phyloP scores from a whole-genome alignment of 2,329 filamentous ascomycete genomes.

The Cadophora gregata region DNA sequence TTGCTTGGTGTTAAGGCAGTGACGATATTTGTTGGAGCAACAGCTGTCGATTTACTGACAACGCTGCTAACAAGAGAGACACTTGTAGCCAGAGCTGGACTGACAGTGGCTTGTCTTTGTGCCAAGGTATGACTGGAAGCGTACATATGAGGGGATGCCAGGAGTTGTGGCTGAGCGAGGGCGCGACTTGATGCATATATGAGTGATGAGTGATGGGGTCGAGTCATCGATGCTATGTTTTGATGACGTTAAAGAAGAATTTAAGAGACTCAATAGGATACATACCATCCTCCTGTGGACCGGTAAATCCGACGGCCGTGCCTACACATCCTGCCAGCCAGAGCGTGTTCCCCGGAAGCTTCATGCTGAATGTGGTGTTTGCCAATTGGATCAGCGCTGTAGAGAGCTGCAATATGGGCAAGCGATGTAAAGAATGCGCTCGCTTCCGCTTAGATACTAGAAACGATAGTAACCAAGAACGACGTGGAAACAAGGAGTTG shows the following conservation, averaged over 20 bases:
- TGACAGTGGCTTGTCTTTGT: neutral
- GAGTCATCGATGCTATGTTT: neutral
- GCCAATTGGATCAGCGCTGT: neutral
- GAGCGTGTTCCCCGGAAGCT: neutral
- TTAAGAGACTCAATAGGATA: neutral
- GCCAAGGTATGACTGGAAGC: slow-evolving; percentile 4
- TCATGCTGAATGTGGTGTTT: neutral
- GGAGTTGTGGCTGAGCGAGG: neutral
- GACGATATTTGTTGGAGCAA: neutral
- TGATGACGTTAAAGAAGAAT: neutral
- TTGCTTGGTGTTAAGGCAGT: neutral
- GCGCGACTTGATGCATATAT: neutral
- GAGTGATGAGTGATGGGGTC: neutral
- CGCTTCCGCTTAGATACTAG: neutral
- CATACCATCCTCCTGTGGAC: neutral
- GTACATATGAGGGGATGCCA: neutral
- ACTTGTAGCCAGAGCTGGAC: neutral
- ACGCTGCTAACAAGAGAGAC: neutral
- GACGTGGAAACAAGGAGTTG: neutral
- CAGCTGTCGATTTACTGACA: neutral
- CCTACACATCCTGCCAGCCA: neutral
- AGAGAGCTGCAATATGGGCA: neutral
- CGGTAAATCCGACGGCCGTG: neutral
- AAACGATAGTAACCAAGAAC: neutral
- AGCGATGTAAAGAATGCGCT: neutral